Evolutionary conservation across 768 basidiomycete genomes (phyloP), one percentile per base, ranked within the genome.

Genomic region (Suillus lakei): DNA sequence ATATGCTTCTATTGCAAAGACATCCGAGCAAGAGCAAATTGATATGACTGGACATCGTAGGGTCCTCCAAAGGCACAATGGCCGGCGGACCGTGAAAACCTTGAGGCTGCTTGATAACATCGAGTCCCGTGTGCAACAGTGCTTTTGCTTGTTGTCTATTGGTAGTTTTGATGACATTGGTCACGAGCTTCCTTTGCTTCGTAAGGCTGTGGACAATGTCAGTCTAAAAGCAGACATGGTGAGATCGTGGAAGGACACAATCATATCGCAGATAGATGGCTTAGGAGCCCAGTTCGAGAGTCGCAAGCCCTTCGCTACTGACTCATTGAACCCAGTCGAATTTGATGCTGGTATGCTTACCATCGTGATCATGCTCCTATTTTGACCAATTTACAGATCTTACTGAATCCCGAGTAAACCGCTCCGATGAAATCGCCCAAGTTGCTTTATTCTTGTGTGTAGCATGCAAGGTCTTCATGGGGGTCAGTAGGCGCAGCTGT

Each of bases 391-490:
- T n/a, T n/a, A n/a, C n/a, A n/a, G n/a, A n/a, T n/a, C 8, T 44
- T 21, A 44, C 3, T 0, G 21, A 46, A n/a, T 9, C n/a, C n/a
- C 4, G 9, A 46, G 44, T 46, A 0, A 4, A 46, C n/a, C n/a
- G 4, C 3, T n/a, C 21, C n/a, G 44, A 46, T 12, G 44, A 46
- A 5, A 46, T 46, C n/a, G n/a, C 2, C 21, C 44, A 46, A n/a
- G 4, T 46, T 21, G 10, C n/a, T 9, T 9, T 46, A n/a, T 46
- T 46, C 21, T 9, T 46, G 3, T n/a, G 21, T n/a, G 44, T 46
- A 0, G 4, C 44, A 46, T 46, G 44, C 10, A 46, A 21, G 36
- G 28, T 70, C 8, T 18, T 77, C 21, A 64, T 73, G 58, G 67
- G 68, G 3, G 54, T 75, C 13, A 51, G 70, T 15, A 39, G 10